These are phyloP conservation scores for Mycosphaerella sp. DNA, from an alignment of 2,329 filamentous ascomycete genomes.

Conservation along the genomic window DNA sequence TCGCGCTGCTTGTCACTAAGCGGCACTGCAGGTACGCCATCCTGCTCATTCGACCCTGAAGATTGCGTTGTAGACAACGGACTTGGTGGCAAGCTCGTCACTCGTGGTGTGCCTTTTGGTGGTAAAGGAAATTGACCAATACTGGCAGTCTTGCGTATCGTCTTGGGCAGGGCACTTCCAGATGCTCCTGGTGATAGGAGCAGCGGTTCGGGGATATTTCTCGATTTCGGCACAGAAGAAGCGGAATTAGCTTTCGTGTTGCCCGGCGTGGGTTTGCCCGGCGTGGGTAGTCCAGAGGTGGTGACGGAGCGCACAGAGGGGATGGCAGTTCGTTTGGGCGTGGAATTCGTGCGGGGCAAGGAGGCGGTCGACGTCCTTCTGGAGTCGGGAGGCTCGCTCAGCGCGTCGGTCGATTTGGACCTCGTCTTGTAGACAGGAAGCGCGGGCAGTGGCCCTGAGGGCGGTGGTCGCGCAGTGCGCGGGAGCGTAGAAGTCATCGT, in stretches of 20 bases:
- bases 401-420: conserved; percentile 53
- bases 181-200: conserved; percentile 12
- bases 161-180: conserved; percentile 43
- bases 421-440: conserved; percentile 65
- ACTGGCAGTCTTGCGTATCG: conserved; percentile 79
- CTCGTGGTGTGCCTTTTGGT: conserved; percentile 57
- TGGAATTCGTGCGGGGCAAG: conserved; percentile 29
- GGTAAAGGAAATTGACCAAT: conserved; percentile 92
- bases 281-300: conserved; percentile 51
- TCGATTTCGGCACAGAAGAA: conserved; percentile 49
- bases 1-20: conserved; percentile 29
- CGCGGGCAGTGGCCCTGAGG: conserved; percentile 65
- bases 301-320: conserved; percentile 35
- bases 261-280: conserved; percentile 39
- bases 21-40: conserved; percentile 29
- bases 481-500: conserved; percentile 44
- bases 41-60: conserved; percentile 38
- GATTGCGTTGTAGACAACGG: conserved; percentile 40
- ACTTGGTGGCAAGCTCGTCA: conserved; percentile 56
- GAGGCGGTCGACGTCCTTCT: conserved; percentile 29
- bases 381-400: conserved; percentile 34
- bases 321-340: conserved; percentile 28
- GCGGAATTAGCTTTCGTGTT: conserved; percentile 43
- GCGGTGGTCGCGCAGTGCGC: conserved; percentile 57
- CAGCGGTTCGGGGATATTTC: conserved; percentile 36